Evolutionary conservation across 2,329 filamentous ascomycete species (phyloP).

Genomic region (Sarocladium strictum): DNA sequence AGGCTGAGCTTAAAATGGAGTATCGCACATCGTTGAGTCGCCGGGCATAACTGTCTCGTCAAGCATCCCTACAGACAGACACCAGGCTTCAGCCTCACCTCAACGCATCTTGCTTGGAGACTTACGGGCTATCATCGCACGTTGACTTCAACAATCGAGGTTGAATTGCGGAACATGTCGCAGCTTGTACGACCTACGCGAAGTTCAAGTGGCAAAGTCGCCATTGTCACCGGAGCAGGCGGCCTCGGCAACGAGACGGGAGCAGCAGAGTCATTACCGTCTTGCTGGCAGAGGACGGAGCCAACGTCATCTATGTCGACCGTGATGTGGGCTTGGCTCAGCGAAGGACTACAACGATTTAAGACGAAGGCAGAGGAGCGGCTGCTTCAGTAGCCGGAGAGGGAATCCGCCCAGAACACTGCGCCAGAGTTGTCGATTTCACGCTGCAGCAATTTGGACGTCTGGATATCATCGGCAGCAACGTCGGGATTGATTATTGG

Average conservation of each 20-base stretch:
- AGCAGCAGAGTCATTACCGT: constrained; percentile 55
- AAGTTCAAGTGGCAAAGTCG: constrained; percentile 19
- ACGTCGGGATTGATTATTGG: constrained; percentile 53
- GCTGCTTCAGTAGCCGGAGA: neutral
- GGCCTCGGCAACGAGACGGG: constrained; percentile 48
- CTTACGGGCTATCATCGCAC: too few relatives aligned
- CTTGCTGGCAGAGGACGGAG: constrained; percentile 53
- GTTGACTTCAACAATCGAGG: too few relatives aligned
- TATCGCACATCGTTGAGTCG: too few relatives aligned
- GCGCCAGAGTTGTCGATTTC: constrained; percentile 19
- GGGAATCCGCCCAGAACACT: neutral
- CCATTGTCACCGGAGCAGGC: constrained; percentile 20
- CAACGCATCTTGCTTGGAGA: too few relatives aligned
- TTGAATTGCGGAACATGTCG: neutral
- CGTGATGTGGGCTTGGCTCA: neutral
- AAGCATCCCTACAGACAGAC: too few relatives aligned
- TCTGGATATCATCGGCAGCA: constrained; percentile 59
- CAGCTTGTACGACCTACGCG: constrained; percentile 17
- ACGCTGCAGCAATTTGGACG: constrained; percentile 45
- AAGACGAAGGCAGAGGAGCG: neutral
- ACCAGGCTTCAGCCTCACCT: neutral
- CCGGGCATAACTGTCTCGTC: too few relatives aligned
- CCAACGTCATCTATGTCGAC: constrained; percentile 45
- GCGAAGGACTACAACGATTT: neutral
- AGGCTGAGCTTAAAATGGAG: neutral